Evolutionary conservation across 306 rosid genomes (phyloP).

Genomic region (Quercus aquifolioides): DNA sequence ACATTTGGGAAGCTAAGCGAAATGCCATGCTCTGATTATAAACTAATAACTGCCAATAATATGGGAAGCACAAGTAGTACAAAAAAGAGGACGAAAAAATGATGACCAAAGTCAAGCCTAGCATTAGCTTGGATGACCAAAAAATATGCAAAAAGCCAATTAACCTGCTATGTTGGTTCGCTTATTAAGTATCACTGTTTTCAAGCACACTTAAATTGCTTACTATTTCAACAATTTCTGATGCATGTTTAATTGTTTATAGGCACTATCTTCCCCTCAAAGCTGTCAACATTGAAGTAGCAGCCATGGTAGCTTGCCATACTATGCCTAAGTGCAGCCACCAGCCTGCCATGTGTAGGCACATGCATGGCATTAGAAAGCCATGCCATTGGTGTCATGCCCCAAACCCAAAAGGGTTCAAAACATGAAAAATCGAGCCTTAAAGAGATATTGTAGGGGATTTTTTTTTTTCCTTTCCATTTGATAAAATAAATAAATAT

Average conservation of each 20-base stretch:
- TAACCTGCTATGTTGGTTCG: neutral
- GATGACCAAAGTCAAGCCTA: neutral
- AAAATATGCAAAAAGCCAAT: neutral
- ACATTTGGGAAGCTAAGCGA: constrained; percentile 33
- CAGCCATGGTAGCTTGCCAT: no score
- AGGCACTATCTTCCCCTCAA: no score
- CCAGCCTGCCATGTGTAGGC: no score
- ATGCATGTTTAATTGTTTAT: neutral
- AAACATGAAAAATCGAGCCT: no score
- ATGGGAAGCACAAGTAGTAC: constrained; percentile 23
- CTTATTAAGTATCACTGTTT: neutral
- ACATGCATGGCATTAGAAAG: no score
- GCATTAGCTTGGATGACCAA: neutral
- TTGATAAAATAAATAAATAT: no score
- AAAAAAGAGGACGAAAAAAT: constrained; percentile 33
- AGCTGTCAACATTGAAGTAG: no score
- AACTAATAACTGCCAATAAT: constrained; percentile 44
- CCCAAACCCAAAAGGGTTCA: no score
- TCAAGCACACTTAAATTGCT: neutral
- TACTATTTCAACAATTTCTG: neutral
- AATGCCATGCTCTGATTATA: constrained; percentile 40
- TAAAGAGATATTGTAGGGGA: no score
- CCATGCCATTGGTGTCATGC: no score
- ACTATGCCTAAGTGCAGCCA: no score
- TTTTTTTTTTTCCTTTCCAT: no score